Conservation (phyloP, 2,329 filamentous ascomycete species). For the Didymella segeticola region DNA sequence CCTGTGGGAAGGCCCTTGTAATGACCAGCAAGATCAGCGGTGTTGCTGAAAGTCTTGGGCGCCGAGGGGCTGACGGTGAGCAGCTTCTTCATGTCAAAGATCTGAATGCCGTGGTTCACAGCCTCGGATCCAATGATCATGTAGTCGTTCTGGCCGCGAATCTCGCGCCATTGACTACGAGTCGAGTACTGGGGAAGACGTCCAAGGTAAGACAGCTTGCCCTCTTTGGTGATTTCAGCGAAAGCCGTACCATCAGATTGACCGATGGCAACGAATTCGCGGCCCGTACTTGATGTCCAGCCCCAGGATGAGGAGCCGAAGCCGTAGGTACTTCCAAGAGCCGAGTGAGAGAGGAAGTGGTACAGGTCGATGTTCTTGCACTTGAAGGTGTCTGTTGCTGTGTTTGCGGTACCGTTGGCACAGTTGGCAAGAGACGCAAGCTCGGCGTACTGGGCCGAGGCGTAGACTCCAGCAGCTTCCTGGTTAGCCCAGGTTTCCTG, state of each 20-base stretch:
- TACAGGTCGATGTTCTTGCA: slow-evolving; percentile 60
- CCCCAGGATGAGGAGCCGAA: slow-evolving; percentile 59
- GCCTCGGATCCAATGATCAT: slow-evolving; percentile 53
- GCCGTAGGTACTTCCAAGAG: slow-evolving; percentile 57
- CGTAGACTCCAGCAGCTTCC: slow-evolving; percentile 41
- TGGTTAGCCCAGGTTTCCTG: slow-evolving; percentile 49
- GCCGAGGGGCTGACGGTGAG: slow-evolving; percentile 42
- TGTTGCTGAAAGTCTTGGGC: slow-evolving; percentile 45
- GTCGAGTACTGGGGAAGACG: slow-evolving; percentile 57
- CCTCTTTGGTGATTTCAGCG: slow-evolving; percentile 58
- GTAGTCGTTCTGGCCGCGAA: slow-evolving; percentile 54
- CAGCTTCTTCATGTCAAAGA: slow-evolving; percentile 66
- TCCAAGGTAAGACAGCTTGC: slow-evolving; percentile 62
- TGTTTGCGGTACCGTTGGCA: slow-evolving; percentile 46
- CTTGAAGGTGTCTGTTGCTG: slow-evolving; percentile 46
- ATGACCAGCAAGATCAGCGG: slow-evolving; percentile 42
- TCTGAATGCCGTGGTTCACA: slow-evolving; percentile 62
- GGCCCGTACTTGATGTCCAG: slow-evolving; percentile 60
- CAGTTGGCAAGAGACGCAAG: slow-evolving; percentile 45
- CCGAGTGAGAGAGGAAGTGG: slow-evolving; percentile 62
- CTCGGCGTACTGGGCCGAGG: slow-evolving; percentile 44
- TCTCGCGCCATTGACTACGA: slow-evolving; percentile 62
- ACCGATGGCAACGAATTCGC: slow-evolving; percentile 63
- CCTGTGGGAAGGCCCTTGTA: slow-evolving; percentile 46
- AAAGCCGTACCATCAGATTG: slow-evolving; percentile 64